phyloP scores from a whole-genome alignment of 768 basidiomycete species.

The Sutorius australiensis region DNA sequence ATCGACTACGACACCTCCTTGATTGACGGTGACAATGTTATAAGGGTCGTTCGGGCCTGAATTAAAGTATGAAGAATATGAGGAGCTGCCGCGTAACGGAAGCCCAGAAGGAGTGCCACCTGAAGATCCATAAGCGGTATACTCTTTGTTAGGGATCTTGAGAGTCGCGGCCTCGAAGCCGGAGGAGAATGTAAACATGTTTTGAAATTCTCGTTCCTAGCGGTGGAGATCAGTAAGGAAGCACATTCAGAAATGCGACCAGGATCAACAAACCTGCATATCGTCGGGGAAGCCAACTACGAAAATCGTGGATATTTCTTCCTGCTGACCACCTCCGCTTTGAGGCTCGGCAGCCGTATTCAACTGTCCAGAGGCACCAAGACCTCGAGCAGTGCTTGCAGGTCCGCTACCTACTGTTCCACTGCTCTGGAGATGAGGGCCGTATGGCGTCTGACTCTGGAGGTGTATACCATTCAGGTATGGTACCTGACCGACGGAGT shows the following conservation, averaged over 20 bases:
- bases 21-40: constrained; percentile 78
- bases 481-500: constrained; percentile 30
- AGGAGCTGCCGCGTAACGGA: constrained; percentile 35
- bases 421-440: constrained; percentile 56
- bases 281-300: constrained; percentile 99
- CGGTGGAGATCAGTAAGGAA: constrained; percentile 14
- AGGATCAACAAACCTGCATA: constrained; percentile 72
- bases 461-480: constrained; percentile 46
- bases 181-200: constrained; percentile 95
- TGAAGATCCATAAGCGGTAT: constrained; percentile 62
- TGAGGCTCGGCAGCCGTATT: constrained; percentile 24
- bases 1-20: constrained; percentile 81
- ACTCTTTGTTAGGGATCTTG: constrained; percentile 94
- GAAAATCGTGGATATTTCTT: constrained; percentile 96
- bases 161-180: constrained; percentile 98
- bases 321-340: constrained; percentile 40
- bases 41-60: constrained; percentile 73
- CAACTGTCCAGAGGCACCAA: constrained; percentile 29
- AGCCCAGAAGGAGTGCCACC: constrained; percentile 34
- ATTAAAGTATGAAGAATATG: constrained; percentile 35
- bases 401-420: constrained; percentile 27
- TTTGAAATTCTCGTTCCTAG: constrained; percentile 98
- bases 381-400: constrained; percentile 22
- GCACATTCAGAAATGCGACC: constrained; percentile 2
- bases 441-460: constrained; percentile 74